These are phyloP conservation scores for Cryptomeria japonica DNA, from an alignment of 75 land plant species.

Conservation along the genomic window DNA sequence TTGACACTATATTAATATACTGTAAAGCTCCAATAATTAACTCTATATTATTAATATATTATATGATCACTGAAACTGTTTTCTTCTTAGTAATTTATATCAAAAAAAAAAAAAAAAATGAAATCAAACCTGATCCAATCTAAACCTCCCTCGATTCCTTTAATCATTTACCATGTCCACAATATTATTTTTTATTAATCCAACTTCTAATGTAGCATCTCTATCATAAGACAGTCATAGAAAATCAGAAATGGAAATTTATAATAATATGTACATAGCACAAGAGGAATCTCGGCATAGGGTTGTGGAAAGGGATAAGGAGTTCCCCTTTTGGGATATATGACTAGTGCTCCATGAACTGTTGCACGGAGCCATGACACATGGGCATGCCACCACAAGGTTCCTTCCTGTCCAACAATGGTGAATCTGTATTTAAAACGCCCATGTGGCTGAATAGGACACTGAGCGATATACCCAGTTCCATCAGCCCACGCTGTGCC, in stretches of 20 bases:
- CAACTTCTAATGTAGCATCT: not conserved
- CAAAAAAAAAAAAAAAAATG: too few species aligned
- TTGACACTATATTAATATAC: too few species aligned
- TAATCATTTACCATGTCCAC: not conserved
- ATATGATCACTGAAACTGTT: too few species aligned
- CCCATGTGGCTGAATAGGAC: conserved; percentile 10
- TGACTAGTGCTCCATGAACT: conserved; percentile 17
- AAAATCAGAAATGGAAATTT: too few species aligned
- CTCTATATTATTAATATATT: too few species aligned
- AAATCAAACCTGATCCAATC: not conserved
- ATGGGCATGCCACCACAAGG: conserved; percentile 26
- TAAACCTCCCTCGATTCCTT: not conserved
- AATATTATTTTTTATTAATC: not conserved
- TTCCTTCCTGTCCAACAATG: conserved; percentile 14
- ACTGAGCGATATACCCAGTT: conserved; percentile 18
- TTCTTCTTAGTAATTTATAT: not conserved
- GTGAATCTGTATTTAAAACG: conserved; percentile 18
- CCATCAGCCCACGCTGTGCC: conserved; percentile 21
- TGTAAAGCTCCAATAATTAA: too few species aligned
- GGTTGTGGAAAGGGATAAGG: conserved; percentile 19
- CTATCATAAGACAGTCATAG: too few species aligned
- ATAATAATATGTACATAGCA: not conserved
- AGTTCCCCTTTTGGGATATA: conserved; percentile 10
- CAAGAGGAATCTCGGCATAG: conserved; percentile 16
- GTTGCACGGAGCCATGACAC: conserved; percentile 24